These are phyloP conservation scores for Rasamsonia emersonii DNA, from an alignment of 2,329 filamentous ascomycete genomes.

Conservation along the genomic window DNA sequence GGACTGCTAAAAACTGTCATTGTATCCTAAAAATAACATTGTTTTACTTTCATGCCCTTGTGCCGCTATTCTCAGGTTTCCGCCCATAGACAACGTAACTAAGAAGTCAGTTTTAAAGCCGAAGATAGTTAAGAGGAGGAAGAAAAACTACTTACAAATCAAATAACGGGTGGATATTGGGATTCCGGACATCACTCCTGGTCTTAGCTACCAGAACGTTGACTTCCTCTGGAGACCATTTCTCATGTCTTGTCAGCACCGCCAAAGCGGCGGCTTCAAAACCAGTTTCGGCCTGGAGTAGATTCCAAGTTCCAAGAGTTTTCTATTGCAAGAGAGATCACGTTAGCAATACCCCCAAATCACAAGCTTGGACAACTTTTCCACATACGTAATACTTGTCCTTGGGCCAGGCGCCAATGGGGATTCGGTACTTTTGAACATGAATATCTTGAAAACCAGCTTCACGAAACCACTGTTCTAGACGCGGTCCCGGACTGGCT, in stretches of 20 bases:
- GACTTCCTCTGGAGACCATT: conserved; percentile 2
- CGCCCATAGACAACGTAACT: no score
- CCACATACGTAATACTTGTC: conserved; percentile 2
- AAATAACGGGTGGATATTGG: conserved; percentile 1
- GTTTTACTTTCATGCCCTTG: no score
- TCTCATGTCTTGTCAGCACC: background rate
- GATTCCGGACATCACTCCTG: background rate
- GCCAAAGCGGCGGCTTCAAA: conserved; percentile 2
- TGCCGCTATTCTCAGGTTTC: no score
- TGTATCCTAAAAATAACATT: no score
- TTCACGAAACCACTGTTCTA: conserved; percentile 5
- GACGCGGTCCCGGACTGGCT: conserved; percentile 3
- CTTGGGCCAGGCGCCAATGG: conserved; percentile 6
- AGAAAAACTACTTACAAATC: conserved; percentile 6
- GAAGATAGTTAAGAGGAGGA: no score
- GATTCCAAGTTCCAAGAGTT: conserved; percentile 1
- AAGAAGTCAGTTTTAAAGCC: conserved; percentile 34
- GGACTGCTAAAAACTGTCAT: no score
- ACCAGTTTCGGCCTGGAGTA: background rate
- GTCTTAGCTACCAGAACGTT: background rate
- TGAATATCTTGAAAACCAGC: conserved; percentile 6
- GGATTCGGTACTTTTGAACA: conserved; percentile 1
- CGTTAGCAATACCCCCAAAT: background rate
- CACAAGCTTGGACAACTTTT: no score
- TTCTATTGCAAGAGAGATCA: background rate